phyloP scores from a whole-genome alignment of 2,329 filamentous ascomycete species.

The Fusarium sublunatum region DNA sequence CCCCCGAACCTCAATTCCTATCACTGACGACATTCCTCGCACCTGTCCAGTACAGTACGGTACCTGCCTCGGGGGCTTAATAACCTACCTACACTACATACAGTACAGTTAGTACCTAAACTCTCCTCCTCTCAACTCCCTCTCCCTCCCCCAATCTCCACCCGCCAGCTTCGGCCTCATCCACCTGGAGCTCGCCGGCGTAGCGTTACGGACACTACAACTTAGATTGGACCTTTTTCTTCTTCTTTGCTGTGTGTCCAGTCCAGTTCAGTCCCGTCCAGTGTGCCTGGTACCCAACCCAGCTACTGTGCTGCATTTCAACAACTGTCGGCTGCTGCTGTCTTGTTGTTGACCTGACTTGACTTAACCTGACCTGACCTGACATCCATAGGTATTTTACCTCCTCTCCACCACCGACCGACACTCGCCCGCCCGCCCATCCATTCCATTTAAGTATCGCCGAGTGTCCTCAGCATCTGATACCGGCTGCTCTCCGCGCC shows the following conservation, averaged over 20 bases:
- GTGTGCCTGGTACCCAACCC: conserved; percentile 25
- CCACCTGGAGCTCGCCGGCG: conserved; percentile 29
- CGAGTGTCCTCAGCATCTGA: conserved; percentile 29
- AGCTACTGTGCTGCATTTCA: conserved; percentile 24
- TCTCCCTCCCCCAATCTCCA: conserved; percentile 22
- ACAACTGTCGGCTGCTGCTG: conserved; percentile 18
- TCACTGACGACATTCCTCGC: conserved; percentile 54
- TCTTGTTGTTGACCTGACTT: neutral
- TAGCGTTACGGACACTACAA: conserved; percentile 17
- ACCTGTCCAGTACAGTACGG: neutral
- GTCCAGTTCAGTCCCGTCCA: neutral
- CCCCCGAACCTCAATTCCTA: conserved; percentile 43
- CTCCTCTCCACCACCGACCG: conserved; percentile 5
- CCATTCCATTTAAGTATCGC: conserved; percentile 18
- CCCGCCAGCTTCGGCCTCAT: conserved; percentile 35
- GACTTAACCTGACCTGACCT: neutral
- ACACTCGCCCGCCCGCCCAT: conserved; percentile 20
- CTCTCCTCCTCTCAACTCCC: conserved; percentile 31
- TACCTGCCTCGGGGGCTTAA: too few relatives aligned
- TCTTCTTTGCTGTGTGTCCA: too few relatives aligned
- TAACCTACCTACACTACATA: conserved; percentile 19
- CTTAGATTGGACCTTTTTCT: conserved; percentile 16
- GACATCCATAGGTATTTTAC: neutral
- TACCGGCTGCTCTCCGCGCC: conserved; percentile 29
- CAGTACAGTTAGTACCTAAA: conserved; percentile 16